A percentile compares a stretch with the other conserved stretches of the same genome.
phyloP scores from a whole-genome alignment of 2,329 filamentous ascomycete genomes.

The Ciborinia camelliae region DNA sequence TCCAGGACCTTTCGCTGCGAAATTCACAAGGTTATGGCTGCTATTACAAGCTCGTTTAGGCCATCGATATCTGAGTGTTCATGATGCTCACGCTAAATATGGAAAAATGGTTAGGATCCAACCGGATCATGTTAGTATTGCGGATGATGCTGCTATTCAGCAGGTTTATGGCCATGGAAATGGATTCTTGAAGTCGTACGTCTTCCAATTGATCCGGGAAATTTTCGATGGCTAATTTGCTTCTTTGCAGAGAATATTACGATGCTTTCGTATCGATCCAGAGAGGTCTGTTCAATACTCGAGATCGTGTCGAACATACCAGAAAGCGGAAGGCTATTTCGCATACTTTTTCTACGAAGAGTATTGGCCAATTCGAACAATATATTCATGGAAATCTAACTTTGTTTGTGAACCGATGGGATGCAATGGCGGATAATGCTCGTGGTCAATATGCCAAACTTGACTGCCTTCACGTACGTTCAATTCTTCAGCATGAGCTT shows the following conservation, averaged over 20 bases:
- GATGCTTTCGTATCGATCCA: conserved; percentile 87
- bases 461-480: conserved; percentile 59
- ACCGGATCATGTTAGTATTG: conserved; percentile 79
- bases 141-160: conserved; percentile 73
- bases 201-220: neutral
- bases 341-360: conserved; percentile 82
- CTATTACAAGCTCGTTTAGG: conserved; percentile 64
- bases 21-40: conserved; percentile 79
- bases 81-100: conserved; percentile 66
- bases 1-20: conserved; percentile 51
- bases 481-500: neutral
- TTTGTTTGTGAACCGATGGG: conserved; percentile 69
- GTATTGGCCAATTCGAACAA: conserved; percentile 78
- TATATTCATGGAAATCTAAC: conserved; percentile 81
- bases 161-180: conserved; percentile 77
- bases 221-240: neutral
- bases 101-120: conserved; percentile 81
- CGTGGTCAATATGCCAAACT: conserved; percentile 54
- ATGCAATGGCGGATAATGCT: conserved; percentile 50
- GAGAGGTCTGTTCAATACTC: conserved; percentile 83
- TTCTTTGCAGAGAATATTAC: conserved; percentile 68
- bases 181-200: conserved; percentile 66
- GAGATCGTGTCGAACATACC: conserved; percentile 75
- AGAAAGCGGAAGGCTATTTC: conserved; percentile 86
- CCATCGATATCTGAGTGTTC: conserved; percentile 59